These are phyloP conservation scores for Carpinus fangiana DNA, from an alignment of 306 rosid species.

Conservation along the genomic window DNA sequence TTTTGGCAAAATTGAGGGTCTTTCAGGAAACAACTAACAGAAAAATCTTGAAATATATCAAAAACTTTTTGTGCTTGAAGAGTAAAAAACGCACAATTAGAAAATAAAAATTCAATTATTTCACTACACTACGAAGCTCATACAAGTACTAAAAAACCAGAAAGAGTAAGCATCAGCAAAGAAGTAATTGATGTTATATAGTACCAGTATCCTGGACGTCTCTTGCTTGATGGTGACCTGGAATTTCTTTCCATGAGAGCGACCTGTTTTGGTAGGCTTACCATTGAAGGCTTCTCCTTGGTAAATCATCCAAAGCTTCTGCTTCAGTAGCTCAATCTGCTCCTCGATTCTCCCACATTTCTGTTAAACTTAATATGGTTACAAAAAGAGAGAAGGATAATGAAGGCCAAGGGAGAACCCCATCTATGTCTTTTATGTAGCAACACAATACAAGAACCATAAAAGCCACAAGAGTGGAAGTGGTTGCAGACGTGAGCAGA, in stretches of 20 bases:
- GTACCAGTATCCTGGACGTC: constrained; percentile 86
- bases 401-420: background rate
- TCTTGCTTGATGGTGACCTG: constrained; percentile 92
- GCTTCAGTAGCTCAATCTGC: constrained; percentile 77
- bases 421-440: background rate
- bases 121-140: too few species aligned
- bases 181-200: background rate
- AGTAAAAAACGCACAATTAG: background rate
- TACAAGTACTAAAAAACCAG: background rate
- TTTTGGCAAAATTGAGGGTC: background rate
- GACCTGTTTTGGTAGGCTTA: constrained; percentile 80
- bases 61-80: background rate
- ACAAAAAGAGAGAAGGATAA: background rate
- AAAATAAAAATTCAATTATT: background rate
- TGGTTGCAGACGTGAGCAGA: background rate
- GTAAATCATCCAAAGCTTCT: constrained; percentile 67
- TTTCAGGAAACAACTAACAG: background rate
- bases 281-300: constrained; percentile 90
- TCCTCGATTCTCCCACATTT: constrained; percentile 91
- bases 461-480: background rate
- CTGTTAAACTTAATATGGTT: constrained; percentile 22
- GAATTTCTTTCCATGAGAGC: constrained; percentile 89
- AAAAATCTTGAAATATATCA: background rate
- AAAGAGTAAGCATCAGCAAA: background rate
- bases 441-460: background rate